Evolutionary conservation across 2,329 filamentous ascomycete genomes (phyloP).

Genomic region (Cladosporium austrohemisphaericum): DNA sequence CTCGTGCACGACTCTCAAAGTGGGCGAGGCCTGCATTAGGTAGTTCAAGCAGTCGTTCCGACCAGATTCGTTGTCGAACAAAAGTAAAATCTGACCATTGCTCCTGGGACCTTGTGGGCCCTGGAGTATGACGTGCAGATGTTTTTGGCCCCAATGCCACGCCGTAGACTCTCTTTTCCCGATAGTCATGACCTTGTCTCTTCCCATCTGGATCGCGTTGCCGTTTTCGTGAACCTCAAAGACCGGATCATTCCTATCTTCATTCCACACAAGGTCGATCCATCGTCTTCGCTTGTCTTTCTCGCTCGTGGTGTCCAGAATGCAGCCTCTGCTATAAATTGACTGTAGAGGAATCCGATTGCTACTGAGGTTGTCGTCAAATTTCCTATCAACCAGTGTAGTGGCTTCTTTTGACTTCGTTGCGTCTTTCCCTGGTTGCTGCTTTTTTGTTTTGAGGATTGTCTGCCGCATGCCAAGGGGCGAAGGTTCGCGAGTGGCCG

Average conservation of each 20-base stretch:
- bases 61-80: not conserved
- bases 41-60: not conserved
- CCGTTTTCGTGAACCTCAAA: not conserved
- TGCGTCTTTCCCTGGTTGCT: too few relatives aligned
- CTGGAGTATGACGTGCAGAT: not conserved
- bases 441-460: too few relatives aligned
- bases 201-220: not conserved
- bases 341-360: not conserved
- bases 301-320: not conserved
- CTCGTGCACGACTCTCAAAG: not conserved
- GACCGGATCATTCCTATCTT: not conserved
- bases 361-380: too few relatives aligned
- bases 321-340: slow-evolving; percentile 3
- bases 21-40: not conserved
- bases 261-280: slow-evolving; percentile 10
- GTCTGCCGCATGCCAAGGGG: too few relatives aligned
- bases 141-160: not conserved
- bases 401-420: too few relatives aligned
- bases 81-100: not conserved
- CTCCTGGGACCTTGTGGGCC: slow-evolving; percentile 1
- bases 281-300: not conserved
- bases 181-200: not conserved
- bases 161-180: not conserved
- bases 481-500: too few relatives aligned
- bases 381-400: too few relatives aligned